Conservation (phyloP, 176 grass and related monocot genomes). For the Carex pumila region DNA sequence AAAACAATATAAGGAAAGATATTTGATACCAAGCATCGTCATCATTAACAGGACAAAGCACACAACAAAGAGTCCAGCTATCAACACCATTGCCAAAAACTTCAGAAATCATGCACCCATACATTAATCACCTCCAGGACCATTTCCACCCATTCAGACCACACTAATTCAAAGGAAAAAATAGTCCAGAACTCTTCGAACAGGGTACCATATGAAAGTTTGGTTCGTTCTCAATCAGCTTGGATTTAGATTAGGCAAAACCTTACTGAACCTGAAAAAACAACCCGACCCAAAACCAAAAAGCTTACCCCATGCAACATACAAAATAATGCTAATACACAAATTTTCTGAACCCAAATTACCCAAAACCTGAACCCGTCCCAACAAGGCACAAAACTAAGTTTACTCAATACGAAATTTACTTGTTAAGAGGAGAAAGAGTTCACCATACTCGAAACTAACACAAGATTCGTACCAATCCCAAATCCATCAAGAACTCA, state of each 20-base stretch:
- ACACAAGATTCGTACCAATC: background rate
- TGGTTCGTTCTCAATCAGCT: background rate
- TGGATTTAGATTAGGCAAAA: background rate
- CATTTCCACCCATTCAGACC: background rate
- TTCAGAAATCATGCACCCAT: background rate
- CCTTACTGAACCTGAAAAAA: background rate
- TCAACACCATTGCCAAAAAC: background rate
- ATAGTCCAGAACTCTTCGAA: too few species aligned
- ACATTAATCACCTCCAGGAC: background rate
- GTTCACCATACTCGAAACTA: background rate
- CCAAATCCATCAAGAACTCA: background rate
- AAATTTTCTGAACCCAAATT: background rate
- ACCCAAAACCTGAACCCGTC: background rate
- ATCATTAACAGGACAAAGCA: background rate
- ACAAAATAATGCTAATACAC: background rate
- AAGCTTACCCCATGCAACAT: background rate
- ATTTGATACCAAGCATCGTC: background rate
- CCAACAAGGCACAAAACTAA: background rate
- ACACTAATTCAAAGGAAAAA: background rate
- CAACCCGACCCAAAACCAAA: background rate
- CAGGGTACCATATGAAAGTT: background rate
- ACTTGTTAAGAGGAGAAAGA: background rate
- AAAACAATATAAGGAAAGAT: background rate
- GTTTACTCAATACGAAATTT: background rate
- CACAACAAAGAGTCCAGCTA: background rate